phyloP scores from a whole-genome alignment of 768 basidiomycete species.

The Lactarius tabidus region DNA sequence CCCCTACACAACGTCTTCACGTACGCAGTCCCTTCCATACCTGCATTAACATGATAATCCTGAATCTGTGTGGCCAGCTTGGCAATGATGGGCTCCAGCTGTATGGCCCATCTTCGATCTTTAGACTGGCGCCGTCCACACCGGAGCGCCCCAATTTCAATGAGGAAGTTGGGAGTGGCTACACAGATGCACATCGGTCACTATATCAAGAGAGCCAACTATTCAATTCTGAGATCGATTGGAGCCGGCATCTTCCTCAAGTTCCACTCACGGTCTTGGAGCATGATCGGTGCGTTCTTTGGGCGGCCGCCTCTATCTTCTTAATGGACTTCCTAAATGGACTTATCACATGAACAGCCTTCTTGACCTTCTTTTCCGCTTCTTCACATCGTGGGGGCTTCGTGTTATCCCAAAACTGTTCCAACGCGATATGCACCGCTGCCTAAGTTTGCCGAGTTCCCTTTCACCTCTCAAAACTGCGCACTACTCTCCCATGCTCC shows the following conservation, averaged over 20 bases:
- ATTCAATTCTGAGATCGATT: constrained; percentile 28
- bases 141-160: constrained; percentile 13
- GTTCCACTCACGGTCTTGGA: constrained; percentile 32
- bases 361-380: constrained; percentile 39
- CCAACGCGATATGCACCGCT: constrained; percentile 41
- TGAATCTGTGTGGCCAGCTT: constrained; percentile 21
- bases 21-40: constrained; percentile 24
- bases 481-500: constrained; percentile 70
- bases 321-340: neutral
- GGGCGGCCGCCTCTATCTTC: neutral
- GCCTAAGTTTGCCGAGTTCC: constrained; percentile 30
- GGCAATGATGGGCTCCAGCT: constrained; percentile 31
- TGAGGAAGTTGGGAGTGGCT: constrained; percentile 9
- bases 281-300: constrained; percentile 30
- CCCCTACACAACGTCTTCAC: constrained; percentile 15
- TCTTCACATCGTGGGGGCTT: constrained; percentile 39
- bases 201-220: constrained; percentile 3
- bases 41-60: constrained; percentile 22
- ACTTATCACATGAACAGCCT: constrained; percentile 28
- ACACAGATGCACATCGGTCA: constrained; percentile 4
- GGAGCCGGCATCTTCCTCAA: constrained; percentile 32
- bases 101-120: constrained; percentile 33
- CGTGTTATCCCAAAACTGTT: constrained; percentile 41
- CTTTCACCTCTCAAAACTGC: constrained; percentile 39
- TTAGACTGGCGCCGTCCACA: constrained; percentile 29